Base-by-base conservation (phyloP, 768 basidiomycete genomes). In the Pilatotrama ljubarskyi region DNA sequence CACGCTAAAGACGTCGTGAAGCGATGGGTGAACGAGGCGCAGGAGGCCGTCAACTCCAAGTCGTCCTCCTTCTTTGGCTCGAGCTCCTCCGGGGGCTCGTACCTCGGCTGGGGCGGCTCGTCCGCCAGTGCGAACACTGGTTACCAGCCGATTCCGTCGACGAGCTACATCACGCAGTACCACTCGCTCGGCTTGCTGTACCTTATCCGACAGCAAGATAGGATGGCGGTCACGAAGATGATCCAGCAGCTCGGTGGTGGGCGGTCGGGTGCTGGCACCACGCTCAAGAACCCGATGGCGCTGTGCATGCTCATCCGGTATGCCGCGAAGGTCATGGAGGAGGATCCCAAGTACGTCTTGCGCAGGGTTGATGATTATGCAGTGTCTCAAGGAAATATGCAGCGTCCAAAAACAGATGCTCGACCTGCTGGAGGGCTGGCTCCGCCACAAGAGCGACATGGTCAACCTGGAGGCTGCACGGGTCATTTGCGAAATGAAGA, bases 181-280 rank as follows among this genome's bases (percentile, higher is more conserved):
- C 97, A 98, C 70, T 95, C 94, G 2, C 80, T 99, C 36, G 96
- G 96, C 18, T 77, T 98, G 57, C 78, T 99, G 42, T 98, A 96
- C 74, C 78, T 93, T 61, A 98, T 99, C 69, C 86, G 97, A 43
- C 93, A 96, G 72, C 95, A 97, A 72, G 97, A 99, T 76, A 82
- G 97, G 63, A 99, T 98, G 97, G 97, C 97, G 3, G 86, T 98
- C 35, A 98, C 94, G 26, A 99, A 98, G 78, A 96, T 98, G 94
- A 95, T 99, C 51, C 96, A 98, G 74, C 96, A 98, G 72, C 83
- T 98, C 17, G 93, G 91, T 43, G 92, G 92, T 5, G 92, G 92
- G 14, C 91, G 91, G 68, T 87, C 90, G 38, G 91, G 91, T 26
- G 81, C 88, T 40, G 90, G 89, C 7, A 91, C 90, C 20, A 87